Evolutionary conservation across 495 filamentous ascomycete genomes (phyloP), one percentile per base, ranked within the genome.

Genomic region (Penicillium lagena): DNA sequence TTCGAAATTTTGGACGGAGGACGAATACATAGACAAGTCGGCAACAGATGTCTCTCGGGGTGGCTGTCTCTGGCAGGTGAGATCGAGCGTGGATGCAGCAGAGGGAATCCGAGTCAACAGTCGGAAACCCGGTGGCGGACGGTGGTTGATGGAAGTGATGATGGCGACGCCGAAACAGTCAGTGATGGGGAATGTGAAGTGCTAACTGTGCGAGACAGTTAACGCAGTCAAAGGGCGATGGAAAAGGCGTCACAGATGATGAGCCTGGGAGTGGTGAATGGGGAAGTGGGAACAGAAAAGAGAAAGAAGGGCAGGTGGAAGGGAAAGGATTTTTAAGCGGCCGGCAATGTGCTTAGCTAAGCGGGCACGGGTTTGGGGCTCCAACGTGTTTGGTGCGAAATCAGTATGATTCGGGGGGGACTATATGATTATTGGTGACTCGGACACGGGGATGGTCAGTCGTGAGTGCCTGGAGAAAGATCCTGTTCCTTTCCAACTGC

Each of bases 1-100:
- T 81, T 82, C 75, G 75, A 81, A 79, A 76, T 76, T 68, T 77
- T 81, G 78, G 76, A 73, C 78, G 78, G 75, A 75, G 78, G 78
- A 77, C 82, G 81, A 82, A 88, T 87, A 88, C 84, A 88, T 88
- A 84, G 76, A 88, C 82, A 70, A 66, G 56, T 70, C 63, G 60
- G 63, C 67, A 51, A 46, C 12, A 45, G 54, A 59, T 49, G 54
- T 51, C 54, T 49, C 36, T 46, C 39, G 62, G 44, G 52, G 52
- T 57, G 56, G 58, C 49, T 68, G 64, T 68, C 62, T 65, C 64
- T 56, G 56, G 51, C 60, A 47, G 49, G 53, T 49, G 60, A 60
- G 64, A 71, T 60, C 59, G 63, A 63, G 52, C 50, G 43, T 44
- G 52, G 44, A 57, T 62, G 58, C 66, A 63, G 51, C 65, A 61